Evolutionary conservation across 2,329 filamentous ascomycete genomes (phyloP), one percentile per base, ranked within the genome.

Genomic region (Ophiostoma ips): DNA sequence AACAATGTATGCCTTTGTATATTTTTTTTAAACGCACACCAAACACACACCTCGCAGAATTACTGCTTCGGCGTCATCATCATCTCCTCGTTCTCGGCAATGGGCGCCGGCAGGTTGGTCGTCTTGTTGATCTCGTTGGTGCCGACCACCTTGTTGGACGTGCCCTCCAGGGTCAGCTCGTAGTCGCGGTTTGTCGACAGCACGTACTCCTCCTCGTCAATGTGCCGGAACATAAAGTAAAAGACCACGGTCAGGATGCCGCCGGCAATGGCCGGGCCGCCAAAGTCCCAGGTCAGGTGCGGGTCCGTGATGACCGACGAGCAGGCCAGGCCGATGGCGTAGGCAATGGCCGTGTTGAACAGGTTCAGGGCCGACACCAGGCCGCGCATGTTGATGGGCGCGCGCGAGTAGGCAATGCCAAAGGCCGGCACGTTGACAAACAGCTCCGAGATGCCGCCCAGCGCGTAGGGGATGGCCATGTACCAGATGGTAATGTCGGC

Each of bases 351-450:
- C 35, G 74, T 78, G 67, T 77, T 82, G 66, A 87, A 83, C 48
- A 85, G 73, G 46, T 76, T 76, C 49, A 87, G 70, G 10, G 77
- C 76, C 57, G 73, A 72, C n/a, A 88, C 79, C 50, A 87, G 72
- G 24, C 79, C 82, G 6, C 82, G 74, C 83, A 88, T 88, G 66
- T 85, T 87, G 60, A 73, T 74, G 9, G 84, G 84, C 0, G 83
- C 82, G 63, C 87, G 87, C 59, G 81, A 82, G 66, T 68, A 76
- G 1, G 72, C 72, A 52, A 75, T 69, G 52, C 69, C 71, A 58
- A 69, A 74, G 2, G 71, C 71, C 1, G 70, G 69, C 3, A 72
- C 70, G 58, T 72, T 72, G 58, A 71, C 61, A 56, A 73, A 71
- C 18, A 84, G 66, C 48, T 70, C 68, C 3, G 67, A 66, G 40